Evolutionary conservation across 148 eudicot genomes (phyloP), one percentile per base, ranked within the genome.

Genomic region (Rhododendron ovatum): DNA sequence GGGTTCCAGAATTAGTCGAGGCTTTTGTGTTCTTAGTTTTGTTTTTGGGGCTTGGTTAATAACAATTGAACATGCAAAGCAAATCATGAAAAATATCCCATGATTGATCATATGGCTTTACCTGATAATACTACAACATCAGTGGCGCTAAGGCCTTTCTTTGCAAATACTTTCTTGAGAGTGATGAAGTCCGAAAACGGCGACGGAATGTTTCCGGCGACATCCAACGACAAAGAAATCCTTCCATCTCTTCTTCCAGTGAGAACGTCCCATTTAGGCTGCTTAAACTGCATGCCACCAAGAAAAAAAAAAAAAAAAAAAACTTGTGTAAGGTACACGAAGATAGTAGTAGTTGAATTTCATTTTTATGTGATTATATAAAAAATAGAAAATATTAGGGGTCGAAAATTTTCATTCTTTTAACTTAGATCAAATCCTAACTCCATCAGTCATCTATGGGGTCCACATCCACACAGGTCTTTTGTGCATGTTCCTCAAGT

Each of bases 41-140:
- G n/a, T n/a, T n/a, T n/a, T n/a, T n/a, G n/a, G n/a, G n/a, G n/a
- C n/a, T n/a, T n/a, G n/a, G n/a, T n/a, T n/a, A n/a, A n/a, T n/a
- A n/a, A n/a, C n/a, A n/a, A n/a, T n/a, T n/a, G n/a, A n/a, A n/a
- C n/a, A n/a, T n/a, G n/a, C n/a, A n/a, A n/a, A n/a, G n/a, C n/a
- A n/a, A n/a, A n/a, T n/a, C n/a, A n/a, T n/a, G n/a, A n/a, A n/a
- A n/a, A n/a, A n/a, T n/a, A n/a, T n/a, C n/a, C n/a, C n/a, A n/a
- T 61, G n/a, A n/a, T n/a, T n/a, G n/a, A n/a, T 61, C 10, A 7
- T 77, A 41, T 77, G 26, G 28, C 28, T 39, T 51, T 87, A 90
- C 92, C 92, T 90, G 90, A 90, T 71, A 90, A 80, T 12, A 65
- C 89, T 22, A 90, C 92, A 81, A 90, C 90, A 74, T 90, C 87